A percentile compares a stretch with the other conserved stretches of the same genome.
phyloP scores from a whole-genome alignment of 768 basidiomycete species.

The Hypholoma sublateritium region DNA sequence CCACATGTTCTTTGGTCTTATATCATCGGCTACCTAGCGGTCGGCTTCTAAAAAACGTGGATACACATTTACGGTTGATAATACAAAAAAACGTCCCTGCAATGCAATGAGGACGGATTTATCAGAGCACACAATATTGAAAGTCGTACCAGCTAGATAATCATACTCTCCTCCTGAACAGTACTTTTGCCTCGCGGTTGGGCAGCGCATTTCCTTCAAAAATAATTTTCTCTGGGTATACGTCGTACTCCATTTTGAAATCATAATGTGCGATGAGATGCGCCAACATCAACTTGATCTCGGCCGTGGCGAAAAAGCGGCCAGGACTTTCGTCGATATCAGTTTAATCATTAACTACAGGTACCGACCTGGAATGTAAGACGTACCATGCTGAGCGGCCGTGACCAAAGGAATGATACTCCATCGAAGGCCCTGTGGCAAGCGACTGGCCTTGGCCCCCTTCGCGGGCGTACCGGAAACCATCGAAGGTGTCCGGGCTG shows the following conservation, averaged over 20 bases:
- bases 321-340: not conserved
- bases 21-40: no score
- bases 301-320: not conserved
- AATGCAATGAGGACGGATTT: no score
- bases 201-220: not conserved
- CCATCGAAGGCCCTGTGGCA: conserved; percentile 18
- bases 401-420: conserved; percentile 33
- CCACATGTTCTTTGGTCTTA: no score
- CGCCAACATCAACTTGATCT: not conserved
- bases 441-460: conserved; percentile 22
- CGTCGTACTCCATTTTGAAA: not conserved
- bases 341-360: not conserved
- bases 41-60: no score
- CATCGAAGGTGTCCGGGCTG: conserved; percentile 38
- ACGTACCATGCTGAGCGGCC: conserved; percentile 29
- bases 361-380: not conserved
- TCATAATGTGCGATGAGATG: not conserved
- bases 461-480: conserved; percentile 37
- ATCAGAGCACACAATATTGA: no score
- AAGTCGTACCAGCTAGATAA: not conserved
- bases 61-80: no score
- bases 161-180: not conserved
- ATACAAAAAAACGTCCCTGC: no score
- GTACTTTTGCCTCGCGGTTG: not conserved
- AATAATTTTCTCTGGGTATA: not conserved